phyloP scores from a whole-genome alignment of 2,329 filamentous ascomycete genomes.

The Plenodomus tracheiphilus region DNA sequence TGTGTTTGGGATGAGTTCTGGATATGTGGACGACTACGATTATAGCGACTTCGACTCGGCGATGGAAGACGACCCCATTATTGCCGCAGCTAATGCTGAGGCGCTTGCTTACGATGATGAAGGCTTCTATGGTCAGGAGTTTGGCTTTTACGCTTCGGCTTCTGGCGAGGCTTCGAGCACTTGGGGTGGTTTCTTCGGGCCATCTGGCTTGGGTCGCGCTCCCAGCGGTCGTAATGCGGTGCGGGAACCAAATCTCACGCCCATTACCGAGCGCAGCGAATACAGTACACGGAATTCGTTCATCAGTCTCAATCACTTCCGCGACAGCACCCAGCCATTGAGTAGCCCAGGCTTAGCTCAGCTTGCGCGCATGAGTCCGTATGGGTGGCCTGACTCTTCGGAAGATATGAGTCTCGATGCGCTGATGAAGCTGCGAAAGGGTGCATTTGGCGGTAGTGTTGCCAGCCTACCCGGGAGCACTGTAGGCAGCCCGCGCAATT shows the following conservation, averaged over 20 bases:
- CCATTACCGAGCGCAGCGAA: constrained; percentile 93
- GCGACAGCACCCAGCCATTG: constrained; percentile 55
- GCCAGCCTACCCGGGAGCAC: constrained; percentile 64
- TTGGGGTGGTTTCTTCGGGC: constrained; percentile 88
- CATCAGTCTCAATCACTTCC: constrained; percentile 67
- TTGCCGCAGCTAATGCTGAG: constrained; percentile 92
- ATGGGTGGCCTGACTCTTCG: constrained; percentile 56
- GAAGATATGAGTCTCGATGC: constrained; percentile 75
- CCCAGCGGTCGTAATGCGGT: constrained; percentile 67
- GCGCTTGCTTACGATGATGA: constrained; percentile 90
- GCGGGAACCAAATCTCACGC: constrained; percentile 88
- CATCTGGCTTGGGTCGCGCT: constrained; percentile 67
- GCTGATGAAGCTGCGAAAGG: constrained; percentile 71
- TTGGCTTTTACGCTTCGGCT: constrained; percentile 82
- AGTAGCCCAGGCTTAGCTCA: constrained; percentile 77
- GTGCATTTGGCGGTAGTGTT: constrained; percentile 81
- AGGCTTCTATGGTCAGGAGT: constrained; percentile 94
- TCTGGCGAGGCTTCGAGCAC: constrained; percentile 62
- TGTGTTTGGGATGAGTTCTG: constrained; percentile 40
- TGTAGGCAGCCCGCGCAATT: constrained; percentile 41
- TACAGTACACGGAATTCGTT: constrained; percentile 94
- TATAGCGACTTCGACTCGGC: constrained; percentile 59
- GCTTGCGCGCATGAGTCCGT: constrained; percentile 61
- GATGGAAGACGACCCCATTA: constrained; percentile 76
- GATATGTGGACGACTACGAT: constrained; percentile 53